Evolutionary conservation across 1,139 yeast species (phyloP).

Genomic region (Yamadazyma oceani): DNA sequence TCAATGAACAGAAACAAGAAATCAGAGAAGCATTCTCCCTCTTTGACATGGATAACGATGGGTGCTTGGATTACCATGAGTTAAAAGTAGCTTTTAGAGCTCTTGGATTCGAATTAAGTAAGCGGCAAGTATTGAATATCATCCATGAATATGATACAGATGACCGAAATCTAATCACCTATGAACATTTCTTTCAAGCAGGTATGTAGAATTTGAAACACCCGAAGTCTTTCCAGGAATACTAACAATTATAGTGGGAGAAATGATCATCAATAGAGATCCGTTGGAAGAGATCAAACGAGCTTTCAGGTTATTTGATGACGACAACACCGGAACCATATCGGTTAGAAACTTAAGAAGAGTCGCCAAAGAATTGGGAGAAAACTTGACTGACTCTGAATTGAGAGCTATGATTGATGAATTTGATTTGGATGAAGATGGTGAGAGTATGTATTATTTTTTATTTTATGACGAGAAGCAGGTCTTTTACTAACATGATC

Average conservation of each 20-base stretch:
- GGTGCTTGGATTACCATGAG: slow-evolving; percentile 88
- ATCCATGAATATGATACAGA: slow-evolving; percentile 82
- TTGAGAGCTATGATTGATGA: slow-evolving; percentile 96
- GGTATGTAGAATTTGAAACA: slow-evolving; percentile 41
- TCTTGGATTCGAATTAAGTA: slow-evolving; percentile 82
- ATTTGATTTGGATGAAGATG: slow-evolving; percentile 95
- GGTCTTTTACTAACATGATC: slow-evolving; percentile 12
- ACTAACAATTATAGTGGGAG: slow-evolving; percentile 58
- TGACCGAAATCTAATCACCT: slow-evolving; percentile 69
- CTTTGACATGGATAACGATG: slow-evolving; percentile 92
- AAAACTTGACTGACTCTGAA: slow-evolving; percentile 88
- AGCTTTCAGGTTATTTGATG: slow-evolving; percentile 89
- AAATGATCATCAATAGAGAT: slow-evolving; percentile 76
- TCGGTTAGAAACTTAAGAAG: slow-evolving; percentile 78
- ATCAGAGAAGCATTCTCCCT: slow-evolving; percentile 90
- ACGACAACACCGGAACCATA: slow-evolving; percentile 84
- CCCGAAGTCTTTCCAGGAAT: too few species aligned
- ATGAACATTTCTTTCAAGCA: slow-evolving; percentile 77
- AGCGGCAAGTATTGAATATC: slow-evolving; percentile 76
- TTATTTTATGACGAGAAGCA: too few species aligned
- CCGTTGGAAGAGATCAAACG: slow-evolving; percentile 90
- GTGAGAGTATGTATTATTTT: slow-evolving; percentile 58
- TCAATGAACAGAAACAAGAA: slow-evolving; percentile 90
- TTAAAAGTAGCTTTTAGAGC: slow-evolving; percentile 91
- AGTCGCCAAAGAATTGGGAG: slow-evolving; percentile 92